Evolutionary conservation across 208 protist genomes (phyloP).

Genomic region (Hexamita inflata): DNA sequence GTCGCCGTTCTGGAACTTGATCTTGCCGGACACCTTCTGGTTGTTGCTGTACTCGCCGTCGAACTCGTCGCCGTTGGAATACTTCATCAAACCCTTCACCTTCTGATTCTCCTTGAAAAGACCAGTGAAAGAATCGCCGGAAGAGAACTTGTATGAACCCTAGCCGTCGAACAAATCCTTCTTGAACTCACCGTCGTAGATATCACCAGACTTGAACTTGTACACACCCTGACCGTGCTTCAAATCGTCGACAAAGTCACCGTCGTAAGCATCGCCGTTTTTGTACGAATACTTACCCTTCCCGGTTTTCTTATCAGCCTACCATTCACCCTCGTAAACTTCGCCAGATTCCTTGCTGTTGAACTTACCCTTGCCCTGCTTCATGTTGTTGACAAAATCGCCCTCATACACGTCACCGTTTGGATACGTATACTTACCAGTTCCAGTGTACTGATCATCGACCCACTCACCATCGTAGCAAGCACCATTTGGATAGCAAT

Average conservation of each 20-base stretch:
- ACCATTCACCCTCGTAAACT: constrained; percentile 24
- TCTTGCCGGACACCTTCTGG: constrained; percentile 31
- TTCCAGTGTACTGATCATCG: background rate
- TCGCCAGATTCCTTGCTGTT: background rate
- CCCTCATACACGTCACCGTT: constrained; percentile 31
- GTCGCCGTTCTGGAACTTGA: constrained; percentile 31
- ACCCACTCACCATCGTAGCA: constrained; percentile 17
- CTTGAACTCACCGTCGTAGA: constrained; percentile 20
- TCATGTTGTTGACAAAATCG: background rate
- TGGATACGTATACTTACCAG: background rate
- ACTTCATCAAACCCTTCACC: constrained; percentile 42
- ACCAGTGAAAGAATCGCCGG: too few relatives aligned
- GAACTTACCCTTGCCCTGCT: background rate
- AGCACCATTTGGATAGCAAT: constrained; percentile 8
- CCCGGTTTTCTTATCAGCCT: background rate
- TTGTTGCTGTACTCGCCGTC: constrained; percentile 34
- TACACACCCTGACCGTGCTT: constrained; percentile 5
- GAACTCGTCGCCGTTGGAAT: constrained; percentile 43
- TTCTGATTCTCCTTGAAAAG: too few relatives aligned
- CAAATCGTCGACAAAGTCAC: background rate
- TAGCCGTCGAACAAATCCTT: too few relatives aligned
- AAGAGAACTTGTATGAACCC: too few relatives aligned
- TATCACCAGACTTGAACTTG: background rate
- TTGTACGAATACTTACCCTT: background rate
- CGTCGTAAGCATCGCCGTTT: background rate